A percentile compares a stretch with the other conserved stretches of the same genome.
Conservation (phyloP, 2,329 filamentous ascomycete species). For the Aspergillus thermomutatus region DNA sequence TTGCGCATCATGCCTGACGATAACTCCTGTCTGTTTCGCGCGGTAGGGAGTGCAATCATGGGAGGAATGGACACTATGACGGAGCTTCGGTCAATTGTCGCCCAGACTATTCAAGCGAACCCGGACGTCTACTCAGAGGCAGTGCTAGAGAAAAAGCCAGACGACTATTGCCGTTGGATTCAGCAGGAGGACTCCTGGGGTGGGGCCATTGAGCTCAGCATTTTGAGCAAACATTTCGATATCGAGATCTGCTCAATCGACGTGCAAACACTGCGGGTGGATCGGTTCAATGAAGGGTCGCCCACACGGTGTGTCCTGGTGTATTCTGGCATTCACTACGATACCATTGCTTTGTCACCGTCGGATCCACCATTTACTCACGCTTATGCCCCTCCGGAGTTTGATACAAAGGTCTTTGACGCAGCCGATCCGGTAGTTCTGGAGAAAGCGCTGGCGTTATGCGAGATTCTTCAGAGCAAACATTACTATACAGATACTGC, state of each 20-base stretch:
- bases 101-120: constrained; percentile 71
- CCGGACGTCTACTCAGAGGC: constrained; percentile 70
- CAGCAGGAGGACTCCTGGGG: constrained; percentile 81
- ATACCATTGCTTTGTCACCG: constrained; percentile 74
- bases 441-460: constrained; percentile 62
- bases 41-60: constrained; percentile 77
- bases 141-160: constrained; percentile 69
- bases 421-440: constrained; percentile 53
- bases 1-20: constrained; percentile 95
- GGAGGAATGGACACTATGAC: constrained; percentile 64
- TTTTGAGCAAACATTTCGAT: constrained; percentile 78
- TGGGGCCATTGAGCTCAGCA: constrained; percentile 83
- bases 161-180: constrained; percentile 79
- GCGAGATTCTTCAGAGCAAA: constrained; percentile 62
- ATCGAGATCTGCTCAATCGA: constrained; percentile 84
- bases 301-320: constrained; percentile 71
- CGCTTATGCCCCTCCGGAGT: constrained; percentile 63
- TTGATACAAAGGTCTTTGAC: constrained; percentile 75
- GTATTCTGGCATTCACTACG: constrained; percentile 92
- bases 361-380: constrained; percentile 56
- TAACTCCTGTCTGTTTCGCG: constrained; percentile 91
- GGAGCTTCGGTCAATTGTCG: constrained; percentile 73
- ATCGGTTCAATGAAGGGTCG: constrained; percentile 75
- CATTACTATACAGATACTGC: constrained; percentile 90
- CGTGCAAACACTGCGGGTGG: constrained; percentile 65